Conservation (phyloP, 225 moss, liverwort and hornwort species). For the Pseudoscleropodium purum region DNA sequence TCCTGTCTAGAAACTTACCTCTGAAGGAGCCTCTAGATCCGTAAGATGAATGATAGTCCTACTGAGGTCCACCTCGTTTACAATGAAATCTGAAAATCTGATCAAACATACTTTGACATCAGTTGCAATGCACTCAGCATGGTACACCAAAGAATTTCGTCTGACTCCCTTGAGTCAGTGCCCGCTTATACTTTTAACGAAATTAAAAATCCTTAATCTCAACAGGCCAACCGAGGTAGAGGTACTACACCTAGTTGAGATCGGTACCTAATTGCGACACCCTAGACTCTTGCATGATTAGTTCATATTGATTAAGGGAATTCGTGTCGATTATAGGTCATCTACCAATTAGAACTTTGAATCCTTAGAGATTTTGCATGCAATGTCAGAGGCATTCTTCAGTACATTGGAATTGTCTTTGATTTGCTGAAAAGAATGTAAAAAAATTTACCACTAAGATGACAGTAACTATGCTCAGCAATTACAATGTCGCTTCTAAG, state of each 20-base stretch:
- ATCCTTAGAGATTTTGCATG: neutral
- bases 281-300: neutral
- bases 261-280: neutral
- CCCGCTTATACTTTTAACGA: neutral
- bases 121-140: neutral
- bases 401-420: neutral
- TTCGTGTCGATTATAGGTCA: neutral
- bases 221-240: neutral
- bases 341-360: neutral
- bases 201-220: neutral
- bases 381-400: neutral
- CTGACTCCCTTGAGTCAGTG: neutral
- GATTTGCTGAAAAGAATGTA: neutral
- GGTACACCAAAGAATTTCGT: neutral
- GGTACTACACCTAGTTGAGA: neutral
- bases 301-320: neutral
- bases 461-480: neutral
- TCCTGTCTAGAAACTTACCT: constrained; percentile 7
- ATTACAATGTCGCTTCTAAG: neutral
- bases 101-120: constrained; percentile 7
- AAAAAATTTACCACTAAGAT: neutral
- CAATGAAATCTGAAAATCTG: constrained; percentile 94
- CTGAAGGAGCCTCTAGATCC: constrained; percentile 46
- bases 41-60: constrained; percentile 61
- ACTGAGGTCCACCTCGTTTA: constrained; percentile 73